Conservation (phyloP, 345 rosid genomes). For the Aquilaria sinensis region DNA sequence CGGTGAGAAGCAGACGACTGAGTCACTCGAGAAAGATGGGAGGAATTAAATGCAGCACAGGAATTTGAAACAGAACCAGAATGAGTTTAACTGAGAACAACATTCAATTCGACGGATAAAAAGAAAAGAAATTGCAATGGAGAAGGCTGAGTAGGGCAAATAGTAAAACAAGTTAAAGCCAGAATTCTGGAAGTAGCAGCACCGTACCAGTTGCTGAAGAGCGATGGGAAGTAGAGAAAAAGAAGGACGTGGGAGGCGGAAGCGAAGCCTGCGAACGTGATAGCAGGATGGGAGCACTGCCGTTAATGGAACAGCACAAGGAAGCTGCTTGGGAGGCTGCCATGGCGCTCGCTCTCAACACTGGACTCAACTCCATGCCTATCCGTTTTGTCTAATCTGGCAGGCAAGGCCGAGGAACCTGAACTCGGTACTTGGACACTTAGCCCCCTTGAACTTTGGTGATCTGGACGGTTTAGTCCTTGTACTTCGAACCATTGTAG, state of each 20-base stretch:
- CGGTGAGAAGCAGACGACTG: constrained; percentile 42
- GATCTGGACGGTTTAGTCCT: too few relatives aligned
- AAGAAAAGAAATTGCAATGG: not conserved
- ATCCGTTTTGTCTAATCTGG: too few relatives aligned
- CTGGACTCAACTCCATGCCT: too few relatives aligned
- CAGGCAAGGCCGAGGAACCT: too few relatives aligned
- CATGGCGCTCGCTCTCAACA: too few relatives aligned
- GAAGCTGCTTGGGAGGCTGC: not conserved
- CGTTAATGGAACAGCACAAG: not conserved
- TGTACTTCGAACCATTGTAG: too few relatives aligned
- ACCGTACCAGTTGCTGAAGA: constrained; percentile 28
- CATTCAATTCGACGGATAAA: not conserved
- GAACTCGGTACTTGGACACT: too few relatives aligned
- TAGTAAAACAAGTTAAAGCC: not conserved
- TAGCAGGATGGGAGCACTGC: constrained; percentile 2
- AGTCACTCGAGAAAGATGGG: not conserved
- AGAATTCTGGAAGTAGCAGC: not conserved
- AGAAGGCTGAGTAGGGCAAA: not conserved
- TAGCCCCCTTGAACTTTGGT: too few relatives aligned
- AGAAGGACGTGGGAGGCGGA: constrained; percentile 6
- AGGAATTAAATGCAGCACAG: not conserved
- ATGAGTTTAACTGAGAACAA: not conserved
- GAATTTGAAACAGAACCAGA: not conserved
- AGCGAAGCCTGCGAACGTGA: constrained; percentile 2
- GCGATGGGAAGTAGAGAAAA: constrained; percentile 12